These are phyloP conservation scores for Theileria annulata DNA, from an alignment of 169 alveolate genomes.

Conservation along the genomic window DNA sequence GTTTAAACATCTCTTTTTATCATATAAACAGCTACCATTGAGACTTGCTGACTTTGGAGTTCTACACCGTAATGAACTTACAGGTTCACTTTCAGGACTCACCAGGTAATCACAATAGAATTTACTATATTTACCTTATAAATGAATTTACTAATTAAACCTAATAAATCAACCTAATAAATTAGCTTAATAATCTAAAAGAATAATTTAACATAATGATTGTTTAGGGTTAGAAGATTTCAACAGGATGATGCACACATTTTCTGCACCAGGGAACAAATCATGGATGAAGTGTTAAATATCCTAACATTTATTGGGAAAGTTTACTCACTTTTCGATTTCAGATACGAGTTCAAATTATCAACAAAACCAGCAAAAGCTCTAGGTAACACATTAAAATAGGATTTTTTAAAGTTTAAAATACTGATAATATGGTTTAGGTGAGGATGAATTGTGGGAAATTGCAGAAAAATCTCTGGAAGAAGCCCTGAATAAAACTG, in stretches of 20 bases:
- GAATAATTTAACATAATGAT: no score
- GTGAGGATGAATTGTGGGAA: constrained; percentile 93
- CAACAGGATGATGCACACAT: constrained; percentile 99
- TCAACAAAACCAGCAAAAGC: constrained; percentile 97
- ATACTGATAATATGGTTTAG: constrained; percentile 55
- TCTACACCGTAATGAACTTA: constrained; percentile 96
- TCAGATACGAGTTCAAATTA: constrained; percentile 89
- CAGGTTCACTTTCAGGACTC: constrained; percentile 97
- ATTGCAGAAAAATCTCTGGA: constrained; percentile 92
- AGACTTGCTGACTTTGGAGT: constrained; percentile 99
- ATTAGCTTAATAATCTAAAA: no score
- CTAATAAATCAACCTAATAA: no score
- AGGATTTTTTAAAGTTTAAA: background rate
- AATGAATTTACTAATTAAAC: no score
- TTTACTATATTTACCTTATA: constrained; percentile 47
- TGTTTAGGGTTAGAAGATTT: constrained; percentile 92
- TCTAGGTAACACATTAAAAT: constrained; percentile 44
- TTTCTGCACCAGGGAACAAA: constrained; percentile 95
- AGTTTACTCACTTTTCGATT: constrained; percentile 92
- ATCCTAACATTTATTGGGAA: constrained; percentile 90
- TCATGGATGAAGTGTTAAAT: constrained; percentile 88
- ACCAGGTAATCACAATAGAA: constrained; percentile 77
- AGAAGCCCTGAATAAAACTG: constrained; percentile 90
- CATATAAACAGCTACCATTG: constrained; percentile 96
- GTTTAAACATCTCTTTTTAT: constrained; percentile 88